Evolutionary conservation across 2,329 filamentous ascomycete species (phyloP), one percentile per base, ranked within the genome.

Genomic region (Diaporthe citri): DNA sequence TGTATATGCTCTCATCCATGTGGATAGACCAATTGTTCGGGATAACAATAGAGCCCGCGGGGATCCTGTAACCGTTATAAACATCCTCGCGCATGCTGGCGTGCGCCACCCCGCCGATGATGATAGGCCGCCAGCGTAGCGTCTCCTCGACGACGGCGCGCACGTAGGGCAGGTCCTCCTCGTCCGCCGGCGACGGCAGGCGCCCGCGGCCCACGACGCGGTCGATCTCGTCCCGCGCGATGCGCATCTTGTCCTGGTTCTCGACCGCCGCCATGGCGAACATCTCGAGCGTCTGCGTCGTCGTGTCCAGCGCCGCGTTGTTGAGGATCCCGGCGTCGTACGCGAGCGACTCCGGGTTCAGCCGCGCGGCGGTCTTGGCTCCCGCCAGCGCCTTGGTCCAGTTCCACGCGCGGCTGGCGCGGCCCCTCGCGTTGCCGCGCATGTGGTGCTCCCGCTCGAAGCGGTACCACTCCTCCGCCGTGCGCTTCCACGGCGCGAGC

Each of bases 151-250:
- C 81, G 28, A 82, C 79, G 9, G 83, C 84, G 25, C 82, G 79
- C 9, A 84, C 78, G 22, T 81, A 81, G 10, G 84, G 84, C 43
- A 86, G 76, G 4, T 80, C 79, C 5, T 79, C 78, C 73, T 81
- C 80, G 71, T 85, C 83, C 36, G 79, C 75, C 39, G 83, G 79
- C 20, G 71, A 78, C 0, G 84, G 83, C 46, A 84, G 72, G 25
- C 82, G 80, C 39, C 81, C 81, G 12, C 59, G 46, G 10, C 82
- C 83, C 51, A 81, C 81, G 17, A 85, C 81, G 20, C 79, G 77
- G 74, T 86, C 84, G 13, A 86, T 77, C 74, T 86, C 84, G 60
- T 83, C 82, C 73, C 85, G 83, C 9, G 82, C 78, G 57, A 79
- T 77, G 17, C 74, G 74, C 39, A 82, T 80, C 64, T 81, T 79